These are phyloP conservation scores for Amanita muscaria DNA, from an alignment of 768 basidiomycete species.

Conservation along the genomic window DNA sequence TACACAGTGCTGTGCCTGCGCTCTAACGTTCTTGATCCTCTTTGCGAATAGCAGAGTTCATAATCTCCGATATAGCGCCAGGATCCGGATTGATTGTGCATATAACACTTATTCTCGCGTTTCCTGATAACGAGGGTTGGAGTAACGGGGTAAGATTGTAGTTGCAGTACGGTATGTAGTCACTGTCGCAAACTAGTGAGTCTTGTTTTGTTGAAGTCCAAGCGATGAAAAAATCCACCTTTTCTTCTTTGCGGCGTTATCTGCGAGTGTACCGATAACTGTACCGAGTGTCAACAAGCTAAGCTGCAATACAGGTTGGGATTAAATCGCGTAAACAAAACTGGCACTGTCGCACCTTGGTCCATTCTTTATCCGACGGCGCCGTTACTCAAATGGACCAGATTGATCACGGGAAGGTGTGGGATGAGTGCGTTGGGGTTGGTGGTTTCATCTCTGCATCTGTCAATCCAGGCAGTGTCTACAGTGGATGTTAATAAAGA, in stretches of 20 bases:
- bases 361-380: constrained; percentile 90
- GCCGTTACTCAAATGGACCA: constrained; percentile 96
- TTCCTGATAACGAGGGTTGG: constrained; percentile 90
- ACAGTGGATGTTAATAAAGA: no score
- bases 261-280: constrained; percentile 87
- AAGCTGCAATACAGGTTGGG: constrained; percentile 31
- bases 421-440: constrained; percentile 19
- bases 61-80: constrained; percentile 72
- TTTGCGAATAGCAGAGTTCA: constrained; percentile 89
- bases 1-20: no score
- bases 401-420: constrained; percentile 69
- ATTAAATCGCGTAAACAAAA: not conserved
- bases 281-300: constrained; percentile 85
- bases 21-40: constrained; percentile 83
- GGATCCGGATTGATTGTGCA: constrained; percentile 90
- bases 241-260: constrained; percentile 75
- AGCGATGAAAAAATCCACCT: constrained; percentile 30
- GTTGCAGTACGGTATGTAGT: constrained; percentile 92
- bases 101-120: constrained; percentile 92
- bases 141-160: constrained; percentile 91
- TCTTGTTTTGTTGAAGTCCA: not conserved
- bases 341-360: constrained; percentile 43
- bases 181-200: constrained; percentile 29
- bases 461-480: no score
- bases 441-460: constrained; percentile 11